Evolutionary conservation across 2,329 filamentous ascomycete genomes (phyloP), one percentile per base, ranked within the genome.

Genomic region (Nectriaceae sp.): DNA sequence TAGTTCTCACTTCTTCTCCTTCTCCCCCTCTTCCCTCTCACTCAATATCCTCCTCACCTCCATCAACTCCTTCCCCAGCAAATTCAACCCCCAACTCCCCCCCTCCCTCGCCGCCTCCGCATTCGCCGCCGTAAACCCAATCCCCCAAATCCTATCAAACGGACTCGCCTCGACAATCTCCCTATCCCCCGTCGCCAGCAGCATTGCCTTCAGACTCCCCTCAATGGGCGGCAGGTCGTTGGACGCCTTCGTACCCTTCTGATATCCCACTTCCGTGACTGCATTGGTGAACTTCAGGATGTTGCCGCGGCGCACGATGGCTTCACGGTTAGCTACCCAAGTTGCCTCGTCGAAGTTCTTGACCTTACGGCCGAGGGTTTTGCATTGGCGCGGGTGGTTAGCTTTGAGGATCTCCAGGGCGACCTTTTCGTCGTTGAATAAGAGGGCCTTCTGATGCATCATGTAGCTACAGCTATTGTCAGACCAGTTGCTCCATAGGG

Each of bases 161-260:
- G 83, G 80, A 49, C 76, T 76, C 24, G 82, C 82, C 68, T 86
- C 84, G 2, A 87, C 81, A 19, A 89, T 60, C 65, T 85, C 78
- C 39, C 77, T 69, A 4, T 82, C 75, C 0, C 79, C 82, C 2
- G 86, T 88, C 6, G 62, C 72, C 37, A 88, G 64, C 52, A 89
- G 60, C 67, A 71, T 64, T 21, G 64, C 67, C 41, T 65, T 70
- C 55, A 87, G 62, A 15, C 69, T 68, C 4, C 65, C 63, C 3
- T 74, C 69, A 59, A 65, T 55, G 38, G 61, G 60, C 20, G 53
- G 51, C 4, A 62, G 52, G 33, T 44, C 45, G 31, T 55, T 47
- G 3, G 44, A 35, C 6, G 50, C 43, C 1, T 58, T 54, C 1
- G 56, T 53, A 21, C 62, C 60, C 42, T 52, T 58, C 37, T 50